A percentile compares a stretch with the other conserved stretches of the same genome.
Conservation (phyloP, 2,329 filamentous ascomycete genomes). For the Calonectria fujianensis region DNA sequence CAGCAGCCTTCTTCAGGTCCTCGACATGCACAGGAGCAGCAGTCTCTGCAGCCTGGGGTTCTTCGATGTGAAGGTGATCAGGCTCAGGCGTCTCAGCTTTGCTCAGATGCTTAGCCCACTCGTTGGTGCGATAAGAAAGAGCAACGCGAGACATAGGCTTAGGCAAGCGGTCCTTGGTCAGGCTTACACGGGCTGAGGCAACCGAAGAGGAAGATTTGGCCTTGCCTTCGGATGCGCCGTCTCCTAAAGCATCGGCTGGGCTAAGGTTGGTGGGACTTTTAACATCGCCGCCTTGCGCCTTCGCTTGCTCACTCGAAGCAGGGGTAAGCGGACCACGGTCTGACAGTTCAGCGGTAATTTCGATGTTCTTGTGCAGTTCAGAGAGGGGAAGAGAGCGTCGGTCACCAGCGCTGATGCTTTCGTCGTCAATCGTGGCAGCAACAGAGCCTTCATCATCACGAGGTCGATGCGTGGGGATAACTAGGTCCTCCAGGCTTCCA, state of each 20-base stretch:
- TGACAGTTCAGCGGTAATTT: constrained; percentile 64
- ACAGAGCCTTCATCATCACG: constrained; percentile 70
- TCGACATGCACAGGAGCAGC: constrained; percentile 78
- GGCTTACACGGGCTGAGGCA: constrained; percentile 66
- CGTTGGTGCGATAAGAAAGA: constrained; percentile 90
- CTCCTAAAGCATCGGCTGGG: constrained; percentile 31
- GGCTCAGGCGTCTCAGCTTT: constrained; percentile 83
- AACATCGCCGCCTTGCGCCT: constrained; percentile 37
- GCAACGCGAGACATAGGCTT: constrained; percentile 84
- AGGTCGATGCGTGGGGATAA: constrained; percentile 59
- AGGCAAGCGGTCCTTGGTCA: constrained; percentile 79
- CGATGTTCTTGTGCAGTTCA: constrained; percentile 58
- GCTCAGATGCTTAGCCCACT: constrained; percentile 95
- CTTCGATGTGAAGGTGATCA: constrained; percentile 74
- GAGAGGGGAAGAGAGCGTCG: constrained; percentile 54
- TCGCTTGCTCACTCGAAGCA: constrained; percentile 33
- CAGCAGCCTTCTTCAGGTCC: constrained; percentile 79
- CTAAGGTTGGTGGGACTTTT: constrained; percentile 35
- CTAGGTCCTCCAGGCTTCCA: constrained; percentile 69
- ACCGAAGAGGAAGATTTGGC: constrained; percentile 65
- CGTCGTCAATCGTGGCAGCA: constrained; percentile 74
- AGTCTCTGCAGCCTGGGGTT: constrained; percentile 65
- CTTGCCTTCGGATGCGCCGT: constrained; percentile 48
- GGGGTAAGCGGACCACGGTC: constrained; percentile 46
- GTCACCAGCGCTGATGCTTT: constrained; percentile 66